Conservation (phyloP, 2,329 filamentous ascomycete species). For the Cladophialophora yegresii region DNA sequence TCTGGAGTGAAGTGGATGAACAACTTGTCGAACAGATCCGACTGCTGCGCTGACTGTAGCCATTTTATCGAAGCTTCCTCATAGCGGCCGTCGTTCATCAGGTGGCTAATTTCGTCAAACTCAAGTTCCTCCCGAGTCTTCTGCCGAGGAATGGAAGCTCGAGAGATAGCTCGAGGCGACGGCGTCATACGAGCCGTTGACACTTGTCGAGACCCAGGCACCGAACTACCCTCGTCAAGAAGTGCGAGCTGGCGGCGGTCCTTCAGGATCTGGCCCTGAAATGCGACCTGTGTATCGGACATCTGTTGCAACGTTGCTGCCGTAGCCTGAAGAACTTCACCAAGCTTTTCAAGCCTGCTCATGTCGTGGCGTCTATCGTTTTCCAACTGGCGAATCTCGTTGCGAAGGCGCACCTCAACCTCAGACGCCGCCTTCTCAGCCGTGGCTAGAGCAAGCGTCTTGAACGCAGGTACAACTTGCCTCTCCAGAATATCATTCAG, state of each 20-base stretch:
- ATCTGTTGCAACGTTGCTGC: conserved; percentile 56
- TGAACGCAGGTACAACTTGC: conserved; percentile 67
- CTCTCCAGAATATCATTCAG: conserved; percentile 63
- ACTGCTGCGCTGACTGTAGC: conserved; percentile 62
- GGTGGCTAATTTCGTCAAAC: conserved; percentile 45
- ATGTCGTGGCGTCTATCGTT: conserved; percentile 56
- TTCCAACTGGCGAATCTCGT: conserved; percentile 56
- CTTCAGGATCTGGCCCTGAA: conserved; percentile 47
- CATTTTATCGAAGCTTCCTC: conserved; percentile 56
- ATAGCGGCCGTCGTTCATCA: conserved; percentile 46
- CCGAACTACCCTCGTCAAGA: conserved; percentile 35
- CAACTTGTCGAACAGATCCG: conserved; percentile 62
- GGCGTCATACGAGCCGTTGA: conserved; percentile 30
- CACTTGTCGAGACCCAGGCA: conserved; percentile 36
- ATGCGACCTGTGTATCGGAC: conserved; percentile 46
- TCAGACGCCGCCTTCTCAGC: conserved; percentile 69
- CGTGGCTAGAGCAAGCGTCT: conserved; percentile 64
- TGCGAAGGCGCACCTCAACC: conserved; percentile 62
- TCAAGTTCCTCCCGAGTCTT: conserved; percentile 44
- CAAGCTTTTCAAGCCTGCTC: conserved; percentile 63
- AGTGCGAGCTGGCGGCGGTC: conserved; percentile 32
- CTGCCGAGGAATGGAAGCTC: conserved; percentile 23
- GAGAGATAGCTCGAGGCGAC: conserved; percentile 34
- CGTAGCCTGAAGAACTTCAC: conserved; percentile 53
- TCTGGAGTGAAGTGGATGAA: conserved; percentile 60